A percentile compares a stretch with the other conserved stretches of the same genome.
Evolutionary conservation across 1,284 basidiomycete genomes (phyloP).

Genomic region (Coniferiporia sulphurascens): DNA sequence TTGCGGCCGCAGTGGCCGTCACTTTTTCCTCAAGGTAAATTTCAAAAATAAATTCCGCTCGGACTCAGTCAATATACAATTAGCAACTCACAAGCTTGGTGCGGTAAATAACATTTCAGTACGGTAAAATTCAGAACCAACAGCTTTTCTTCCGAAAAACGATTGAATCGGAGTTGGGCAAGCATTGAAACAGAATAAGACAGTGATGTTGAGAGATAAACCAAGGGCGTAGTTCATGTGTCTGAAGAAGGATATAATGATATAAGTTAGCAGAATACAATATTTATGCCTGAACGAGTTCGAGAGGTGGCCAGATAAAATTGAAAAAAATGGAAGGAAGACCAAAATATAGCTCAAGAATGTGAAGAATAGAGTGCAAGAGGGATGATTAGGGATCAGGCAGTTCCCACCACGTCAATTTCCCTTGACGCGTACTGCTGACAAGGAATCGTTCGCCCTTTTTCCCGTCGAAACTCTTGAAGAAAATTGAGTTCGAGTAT

Average conservation of each 20-base stretch:
- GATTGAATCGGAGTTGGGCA: neutral
- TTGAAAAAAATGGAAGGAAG: neutral
- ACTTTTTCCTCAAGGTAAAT: no score
- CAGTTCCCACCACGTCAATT: neutral
- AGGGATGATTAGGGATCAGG: neutral
- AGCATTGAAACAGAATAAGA: neutral
- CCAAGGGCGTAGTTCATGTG: neutral
- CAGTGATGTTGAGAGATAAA: neutral
- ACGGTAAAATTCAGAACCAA: no score
- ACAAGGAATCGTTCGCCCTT: neutral
- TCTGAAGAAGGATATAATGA: neutral
- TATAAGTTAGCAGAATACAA: slow-evolving; percentile 3
- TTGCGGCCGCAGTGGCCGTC: no score
- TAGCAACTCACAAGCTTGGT: no score
- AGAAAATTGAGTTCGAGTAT: neutral
- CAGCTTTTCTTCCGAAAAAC: no score
- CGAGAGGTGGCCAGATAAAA: neutral
- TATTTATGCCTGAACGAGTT: neutral
- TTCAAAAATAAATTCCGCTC: no score
- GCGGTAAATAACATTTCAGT: no score
- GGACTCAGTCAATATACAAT: no score
- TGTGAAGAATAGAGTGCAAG: neutral
- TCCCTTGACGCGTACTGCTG: neutral
- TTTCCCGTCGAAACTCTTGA: neutral
- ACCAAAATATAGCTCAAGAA: neutral